Evolutionary conservation across 805 yeast genomes (phyloP).

Genomic region (Cyberlindnera japonica): DNA sequence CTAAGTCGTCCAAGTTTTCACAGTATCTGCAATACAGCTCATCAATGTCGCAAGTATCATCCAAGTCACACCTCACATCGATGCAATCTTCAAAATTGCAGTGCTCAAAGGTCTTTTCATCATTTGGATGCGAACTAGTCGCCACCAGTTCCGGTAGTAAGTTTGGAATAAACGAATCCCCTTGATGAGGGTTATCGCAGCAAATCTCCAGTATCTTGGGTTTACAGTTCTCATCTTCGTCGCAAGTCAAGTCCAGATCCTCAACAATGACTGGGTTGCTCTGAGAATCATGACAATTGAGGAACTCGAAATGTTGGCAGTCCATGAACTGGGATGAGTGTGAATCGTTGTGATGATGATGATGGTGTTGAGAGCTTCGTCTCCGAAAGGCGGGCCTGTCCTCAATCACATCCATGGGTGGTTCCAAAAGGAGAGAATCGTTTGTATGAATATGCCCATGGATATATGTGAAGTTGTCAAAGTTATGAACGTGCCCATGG

Average conservation of each 20-base stretch:
- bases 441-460: conserved; percentile 63
- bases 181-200: conserved; percentile 34
- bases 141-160: conserved; percentile 2
- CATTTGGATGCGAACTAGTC: conserved; percentile 3
- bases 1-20: conserved; percentile 17
- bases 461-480: conserved; percentile 56
- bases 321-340: conserved; percentile 27
- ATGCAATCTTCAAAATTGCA: conserved; percentile 25
- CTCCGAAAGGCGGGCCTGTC: conserved; percentile 1
- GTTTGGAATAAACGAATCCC: conserved; percentile 3
- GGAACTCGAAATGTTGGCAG: conserved; percentile 40
- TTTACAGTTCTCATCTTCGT: conserved; percentile 30
- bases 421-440: conserved; percentile 11
- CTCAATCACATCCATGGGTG: background rate
- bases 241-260: conserved; percentile 18
- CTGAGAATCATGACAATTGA: conserved; percentile 34
- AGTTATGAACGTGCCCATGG: conserved; percentile 66
- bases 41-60: conserved; percentile 30
- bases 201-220: conserved; percentile 40
- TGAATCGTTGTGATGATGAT: conserved; percentile 20
- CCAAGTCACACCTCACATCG: conserved; percentile 27
- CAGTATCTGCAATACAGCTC: conserved; percentile 33
- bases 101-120: conserved; percentile 18
- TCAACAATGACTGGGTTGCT: conserved; percentile 17
- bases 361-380: conserved; percentile 17